Evolutionary conservation across 345 rosid species (phyloP), one percentile per base, ranked within the genome.

Genomic region (Moringa oleifera): DNA sequence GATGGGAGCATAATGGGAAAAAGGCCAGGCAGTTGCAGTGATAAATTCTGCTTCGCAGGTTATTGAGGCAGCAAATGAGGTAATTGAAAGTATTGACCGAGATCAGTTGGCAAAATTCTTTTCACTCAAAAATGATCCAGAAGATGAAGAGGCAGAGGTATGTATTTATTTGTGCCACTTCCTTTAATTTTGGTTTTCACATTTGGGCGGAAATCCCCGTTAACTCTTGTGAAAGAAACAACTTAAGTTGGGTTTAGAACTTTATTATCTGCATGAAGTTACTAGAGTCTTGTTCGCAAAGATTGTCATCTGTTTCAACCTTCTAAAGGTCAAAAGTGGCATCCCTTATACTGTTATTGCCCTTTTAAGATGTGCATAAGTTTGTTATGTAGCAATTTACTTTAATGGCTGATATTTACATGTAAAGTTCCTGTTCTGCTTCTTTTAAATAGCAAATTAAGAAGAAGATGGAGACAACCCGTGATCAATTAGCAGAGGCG

Each of bases 141-240:
- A 94, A 69, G 99, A 94, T 62, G 96, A 84, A 51, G 97, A 88
- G 33, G 83, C 89, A 66, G 89, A 94, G 92, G 99, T 91, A 20
- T 61, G 75, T 51, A 37, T 50, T 56, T 51, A 41, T 31, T 60
- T 51, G 6, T 4, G 45, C 41, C 11, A 9, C 51, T 56, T 45
- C 13, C 16, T 28, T 20, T 55, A 10, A 53, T 8, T 20, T 51
- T 10, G 22, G 25, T 50, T 25, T 41, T 41, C 17, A 4, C 16
- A 1, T 5, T 41, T 15, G 33, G 17, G 13, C 12, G 1, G 47
- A 41, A 9, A 9, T 41, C 47, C 47, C 12, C 2, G 12, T 41
- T 9, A 15, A 41, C 47, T 41, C 13, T 41, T 41, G 13, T 36
- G 17, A 41, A 41, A 41, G 6, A 7, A 41, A 4, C 47, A 41